These are phyloP conservation scores for Leccinum subrobustum DNA, from an alignment of 1,284 basidiomycete species.

Conservation along the genomic window DNA sequence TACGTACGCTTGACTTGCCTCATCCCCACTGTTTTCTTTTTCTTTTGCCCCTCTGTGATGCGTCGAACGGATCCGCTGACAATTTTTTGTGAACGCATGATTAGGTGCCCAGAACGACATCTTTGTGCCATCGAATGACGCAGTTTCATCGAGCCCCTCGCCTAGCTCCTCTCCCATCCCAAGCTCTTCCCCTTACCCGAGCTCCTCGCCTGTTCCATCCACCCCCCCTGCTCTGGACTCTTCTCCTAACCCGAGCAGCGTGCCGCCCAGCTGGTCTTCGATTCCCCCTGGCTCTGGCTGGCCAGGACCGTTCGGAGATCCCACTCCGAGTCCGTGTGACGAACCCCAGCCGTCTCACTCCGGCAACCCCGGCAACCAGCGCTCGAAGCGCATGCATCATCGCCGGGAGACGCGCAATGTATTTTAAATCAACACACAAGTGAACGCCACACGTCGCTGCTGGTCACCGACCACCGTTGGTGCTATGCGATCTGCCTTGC, in stretches of 20 bases:
- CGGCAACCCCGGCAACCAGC: neutral
- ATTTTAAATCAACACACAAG: neutral
- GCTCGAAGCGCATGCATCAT: neutral
- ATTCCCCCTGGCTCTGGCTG: neutral
- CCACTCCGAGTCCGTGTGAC: neutral
- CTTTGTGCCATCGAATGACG: slow-evolving; percentile 1
- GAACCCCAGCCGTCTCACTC: neutral
- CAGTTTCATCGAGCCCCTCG: neutral
- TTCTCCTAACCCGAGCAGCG: neutral
- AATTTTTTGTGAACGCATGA: neutral
- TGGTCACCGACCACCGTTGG: neutral
- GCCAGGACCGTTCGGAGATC: neutral
- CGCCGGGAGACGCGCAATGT: slow-evolving; percentile 1
- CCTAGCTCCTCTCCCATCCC: neutral
- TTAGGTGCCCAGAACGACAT: slow-evolving; percentile 20
- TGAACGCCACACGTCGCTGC: neutral
- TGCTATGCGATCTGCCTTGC: neutral
- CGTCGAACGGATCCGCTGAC: neutral
- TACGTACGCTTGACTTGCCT: slow-evolving; percentile 1
- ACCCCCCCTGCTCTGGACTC: neutral
- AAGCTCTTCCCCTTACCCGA: neutral
- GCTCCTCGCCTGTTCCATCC: neutral
- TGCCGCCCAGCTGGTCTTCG: neutral
- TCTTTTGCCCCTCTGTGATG: neutral
- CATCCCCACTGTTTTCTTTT: neutral